Percentiles rank a stretch among this genome's conserved stretches.
phyloP scores from a whole-genome alignment of 2,329 filamentous ascomycete genomes.

The Aspergillus udagawae region DNA sequence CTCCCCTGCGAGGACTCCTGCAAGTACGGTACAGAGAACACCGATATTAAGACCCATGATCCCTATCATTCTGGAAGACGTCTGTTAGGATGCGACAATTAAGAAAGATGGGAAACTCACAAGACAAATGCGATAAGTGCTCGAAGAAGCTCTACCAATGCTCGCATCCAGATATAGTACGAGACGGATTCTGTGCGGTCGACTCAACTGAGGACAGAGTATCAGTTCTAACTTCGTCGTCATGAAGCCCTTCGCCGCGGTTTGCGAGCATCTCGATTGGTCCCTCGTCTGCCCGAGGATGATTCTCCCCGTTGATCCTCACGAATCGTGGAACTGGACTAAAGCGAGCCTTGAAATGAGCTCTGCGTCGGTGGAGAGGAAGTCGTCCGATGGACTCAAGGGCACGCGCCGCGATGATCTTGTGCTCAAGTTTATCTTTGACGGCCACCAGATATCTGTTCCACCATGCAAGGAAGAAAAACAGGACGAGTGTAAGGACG shows the following conservation, averaged over 20 bases:
- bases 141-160: conserved; percentile 7
- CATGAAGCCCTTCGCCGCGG: no score
- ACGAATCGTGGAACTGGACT: conserved; percentile 7
- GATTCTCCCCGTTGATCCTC: background rate
- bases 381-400: background rate
- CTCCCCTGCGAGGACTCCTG: conserved; percentile 7
- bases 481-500: conserved; percentile 4
- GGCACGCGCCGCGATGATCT: background rate
- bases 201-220: background rate
- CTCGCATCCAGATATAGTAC: background rate
- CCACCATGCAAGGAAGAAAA: conserved; percentile 5
- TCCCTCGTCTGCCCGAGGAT: background rate
- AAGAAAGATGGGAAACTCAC: background rate
- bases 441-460: conserved; percentile 8
- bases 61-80: conserved; percentile 8
- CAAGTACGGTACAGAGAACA: conserved; percentile 8
- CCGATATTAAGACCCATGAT: conserved; percentile 15
- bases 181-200: background rate
- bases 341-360: conserved; percentile 1
- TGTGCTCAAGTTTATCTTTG: conserved; percentile 3
- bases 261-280: background rate
- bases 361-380: background rate
- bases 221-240: no score
- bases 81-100: background rate
- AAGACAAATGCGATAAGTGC: conserved; percentile 9